phyloP scores from a whole-genome alignment of 139 green algal genomes.

The Volvox africanus region DNA sequence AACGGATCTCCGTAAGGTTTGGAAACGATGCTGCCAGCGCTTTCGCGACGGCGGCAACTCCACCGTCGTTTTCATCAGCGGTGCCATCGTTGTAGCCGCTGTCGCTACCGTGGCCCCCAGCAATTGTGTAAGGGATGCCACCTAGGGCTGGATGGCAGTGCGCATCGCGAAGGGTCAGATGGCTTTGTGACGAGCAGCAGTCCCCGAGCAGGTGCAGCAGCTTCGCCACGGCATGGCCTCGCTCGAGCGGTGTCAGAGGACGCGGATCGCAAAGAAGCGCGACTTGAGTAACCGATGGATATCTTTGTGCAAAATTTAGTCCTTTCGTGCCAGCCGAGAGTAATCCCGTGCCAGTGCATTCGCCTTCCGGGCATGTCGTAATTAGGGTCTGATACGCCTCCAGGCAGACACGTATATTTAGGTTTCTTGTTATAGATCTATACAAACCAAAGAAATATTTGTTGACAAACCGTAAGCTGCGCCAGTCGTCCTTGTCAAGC shows the following conservation, averaged over 20 bases:
- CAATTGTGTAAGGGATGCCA: background rate
- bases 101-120: background rate
- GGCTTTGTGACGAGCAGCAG: background rate
- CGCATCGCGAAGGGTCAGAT: background rate
- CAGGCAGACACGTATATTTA: background rate
- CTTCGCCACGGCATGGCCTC: background rate
- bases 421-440: background rate
- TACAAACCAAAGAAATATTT: background rate
- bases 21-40: background rate
- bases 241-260: background rate
- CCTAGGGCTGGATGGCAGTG: background rate
- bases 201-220: slow-evolving; percentile 1
- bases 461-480: background rate
- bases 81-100: background rate
- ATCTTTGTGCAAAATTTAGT: background rate
- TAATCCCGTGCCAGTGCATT: background rate
- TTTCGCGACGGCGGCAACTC: background rate
- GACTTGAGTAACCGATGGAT: background rate
- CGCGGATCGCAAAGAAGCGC: background rate
- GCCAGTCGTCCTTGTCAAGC: slow-evolving; percentile 12
- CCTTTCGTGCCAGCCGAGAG: background rate
- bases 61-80: background rate
- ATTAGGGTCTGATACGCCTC: background rate
- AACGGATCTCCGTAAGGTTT: background rate
- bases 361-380: background rate